Evolutionary conservation across 768 basidiomycete genomes (phyloP).

Genomic region (Clitopilus hobsonii): DNA sequence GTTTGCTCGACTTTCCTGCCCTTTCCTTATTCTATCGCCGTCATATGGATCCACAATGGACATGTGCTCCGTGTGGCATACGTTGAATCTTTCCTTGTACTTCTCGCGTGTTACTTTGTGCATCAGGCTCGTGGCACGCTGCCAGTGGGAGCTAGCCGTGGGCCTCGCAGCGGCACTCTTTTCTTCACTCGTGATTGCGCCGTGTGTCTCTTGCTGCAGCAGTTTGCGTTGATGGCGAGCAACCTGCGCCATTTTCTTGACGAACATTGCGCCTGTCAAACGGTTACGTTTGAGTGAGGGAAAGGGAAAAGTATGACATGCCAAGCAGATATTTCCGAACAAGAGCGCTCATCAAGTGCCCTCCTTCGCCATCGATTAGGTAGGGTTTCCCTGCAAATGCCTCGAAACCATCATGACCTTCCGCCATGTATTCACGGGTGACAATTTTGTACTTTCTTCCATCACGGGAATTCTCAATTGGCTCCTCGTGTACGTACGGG

Average conservation of each 20-base stretch:
- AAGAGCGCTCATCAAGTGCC: constrained; percentile 71
- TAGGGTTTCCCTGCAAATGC: constrained; percentile 61
- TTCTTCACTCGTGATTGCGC: constrained; percentile 44
- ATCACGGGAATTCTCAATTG: constrained; percentile 45
- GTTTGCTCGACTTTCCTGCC: constrained; percentile 15
- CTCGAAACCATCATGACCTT: constrained; percentile 79
- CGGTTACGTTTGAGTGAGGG: not conserved
- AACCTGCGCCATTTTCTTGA: constrained; percentile 56
- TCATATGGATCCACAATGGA: constrained; percentile 70
- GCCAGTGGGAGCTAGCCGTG: constrained; percentile 21
- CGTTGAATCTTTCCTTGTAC: constrained; percentile 54
- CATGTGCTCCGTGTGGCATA: constrained; percentile 73
- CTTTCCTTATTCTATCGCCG: constrained; percentile 42
- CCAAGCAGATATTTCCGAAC: constrained; percentile 85
- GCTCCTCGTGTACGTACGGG: constrained; percentile 40
- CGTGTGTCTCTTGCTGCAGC: constrained; percentile 39
- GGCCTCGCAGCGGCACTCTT: constrained; percentile 15
- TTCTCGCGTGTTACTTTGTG: constrained; percentile 43
- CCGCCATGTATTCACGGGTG: constrained; percentile 82
- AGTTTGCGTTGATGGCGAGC: constrained; percentile 21
- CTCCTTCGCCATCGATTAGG: constrained; percentile 81
- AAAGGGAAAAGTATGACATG: constrained; percentile 18
- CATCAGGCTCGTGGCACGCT: constrained; percentile 18
- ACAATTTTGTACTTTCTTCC: constrained; percentile 72
- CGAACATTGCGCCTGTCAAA: constrained; percentile 61